Conservation (phyloP, 2,329 filamentous ascomycete genomes). For the Aspergillus novofumigatus region DNA sequence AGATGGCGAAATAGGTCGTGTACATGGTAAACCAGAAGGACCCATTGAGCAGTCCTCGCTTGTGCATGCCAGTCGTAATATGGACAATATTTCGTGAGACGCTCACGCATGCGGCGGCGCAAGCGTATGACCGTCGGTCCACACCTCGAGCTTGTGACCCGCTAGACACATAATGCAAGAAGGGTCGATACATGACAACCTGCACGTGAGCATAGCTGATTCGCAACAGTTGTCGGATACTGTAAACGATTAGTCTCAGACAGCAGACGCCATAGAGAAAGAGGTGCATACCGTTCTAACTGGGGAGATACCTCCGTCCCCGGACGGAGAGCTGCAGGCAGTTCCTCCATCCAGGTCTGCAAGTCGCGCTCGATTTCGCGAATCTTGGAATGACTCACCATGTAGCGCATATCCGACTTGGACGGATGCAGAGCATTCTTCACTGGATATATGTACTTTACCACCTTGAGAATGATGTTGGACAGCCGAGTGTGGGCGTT, state of each 20-base stretch:
- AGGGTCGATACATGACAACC: constrained; percentile 62
- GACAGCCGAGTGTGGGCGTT: constrained; percentile 59
- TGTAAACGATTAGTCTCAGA: constrained; percentile 19
- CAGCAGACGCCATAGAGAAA: constrained; percentile 2
- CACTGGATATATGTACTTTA: constrained; percentile 61
- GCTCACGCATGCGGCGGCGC: constrained; percentile 62
- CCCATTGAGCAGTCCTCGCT: constrained; percentile 55
- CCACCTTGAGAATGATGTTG: constrained; percentile 57
- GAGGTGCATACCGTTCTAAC: constrained; percentile 64
- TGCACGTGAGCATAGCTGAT: constrained; percentile 63
- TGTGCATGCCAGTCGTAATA: constrained; percentile 62
- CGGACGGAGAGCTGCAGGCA: constrained; percentile 75
- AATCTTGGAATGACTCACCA: constrained; percentile 61
- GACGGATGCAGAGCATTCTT: constrained; percentile 45
- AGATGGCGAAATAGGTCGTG: constrained; percentile 63
- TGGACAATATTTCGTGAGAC: constrained; percentile 64
- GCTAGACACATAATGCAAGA: constrained; percentile 60
- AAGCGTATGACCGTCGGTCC: constrained; percentile 61
- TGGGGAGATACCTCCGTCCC: constrained; percentile 71
- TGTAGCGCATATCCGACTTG: constrained; percentile 53
- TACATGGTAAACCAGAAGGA: constrained; percentile 68
- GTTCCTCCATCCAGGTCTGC: constrained; percentile 58
- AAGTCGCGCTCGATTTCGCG: constrained; percentile 61
- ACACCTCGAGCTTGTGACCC: constrained; percentile 47
- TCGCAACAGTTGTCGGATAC: constrained; percentile 57